These are phyloP conservation scores for Bryum argenteum DNA, from an alignment of 225 moss, liverwort and hornwort genomes.

Conservation along the genomic window DNA sequence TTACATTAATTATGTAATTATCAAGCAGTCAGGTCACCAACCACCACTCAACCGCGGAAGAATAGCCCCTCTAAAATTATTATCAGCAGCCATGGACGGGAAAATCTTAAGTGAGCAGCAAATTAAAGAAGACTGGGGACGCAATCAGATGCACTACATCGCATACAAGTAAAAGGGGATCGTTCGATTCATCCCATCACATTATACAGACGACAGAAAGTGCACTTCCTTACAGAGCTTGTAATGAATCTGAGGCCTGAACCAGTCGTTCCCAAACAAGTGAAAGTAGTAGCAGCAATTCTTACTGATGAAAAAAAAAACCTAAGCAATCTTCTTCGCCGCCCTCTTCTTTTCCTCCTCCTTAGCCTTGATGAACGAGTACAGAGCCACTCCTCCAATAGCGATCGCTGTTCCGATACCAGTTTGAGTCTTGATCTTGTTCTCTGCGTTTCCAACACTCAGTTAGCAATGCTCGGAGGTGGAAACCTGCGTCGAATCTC, in stretches of 20 bases:
- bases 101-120: no score
- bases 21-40: no score
- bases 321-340: conserved; percentile 34
- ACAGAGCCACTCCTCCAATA: conserved; percentile 88
- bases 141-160: not conserved
- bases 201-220: conserved; percentile 31
- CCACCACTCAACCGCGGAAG: no score
- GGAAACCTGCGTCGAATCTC: no score
- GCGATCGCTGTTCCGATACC: conserved; percentile 89
- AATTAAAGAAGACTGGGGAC: no score
- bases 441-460: conserved; percentile 42
- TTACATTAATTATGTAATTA: no score
- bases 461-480: not conserved
- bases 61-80: no score
- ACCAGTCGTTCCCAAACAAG: conserved; percentile 27
- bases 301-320: conserved; percentile 15
- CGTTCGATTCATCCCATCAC: conserved; percentile 26
- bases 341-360: conserved; percentile 69
- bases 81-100: no score
- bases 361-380: conserved; percentile 84
- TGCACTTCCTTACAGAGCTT: conserved; percentile 35
- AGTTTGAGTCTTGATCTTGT: conserved; percentile 95
- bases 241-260: conserved; percentile 32
- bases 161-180: conserved; percentile 26
- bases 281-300: conserved; percentile 19